A percentile compares a stretch with the other conserved stretches of the same genome.
Evolutionary conservation across 495 filamentous ascomycete genomes (phyloP).

Genomic region (Amniculicola lignicola): DNA sequence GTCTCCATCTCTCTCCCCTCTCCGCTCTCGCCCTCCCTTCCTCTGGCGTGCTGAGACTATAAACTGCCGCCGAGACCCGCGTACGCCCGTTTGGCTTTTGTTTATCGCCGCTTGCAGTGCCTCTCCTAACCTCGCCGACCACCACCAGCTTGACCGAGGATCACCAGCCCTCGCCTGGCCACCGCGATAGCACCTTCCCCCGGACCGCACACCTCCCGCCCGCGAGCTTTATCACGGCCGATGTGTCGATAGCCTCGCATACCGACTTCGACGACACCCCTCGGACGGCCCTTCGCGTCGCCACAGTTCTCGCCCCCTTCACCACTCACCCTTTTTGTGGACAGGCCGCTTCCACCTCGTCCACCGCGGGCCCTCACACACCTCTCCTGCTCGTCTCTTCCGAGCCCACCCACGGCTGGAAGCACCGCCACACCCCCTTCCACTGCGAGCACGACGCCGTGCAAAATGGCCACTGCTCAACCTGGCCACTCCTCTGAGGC

Average conservation of each 20-base stretch:
- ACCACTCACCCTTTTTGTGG: too few relatives aligned
- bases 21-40: not conserved
- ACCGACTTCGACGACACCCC: too few relatives aligned
- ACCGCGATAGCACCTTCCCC: too few relatives aligned
- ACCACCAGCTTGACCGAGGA: conserved; percentile 22
- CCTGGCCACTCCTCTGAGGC: conserved; percentile 8
- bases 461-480: conserved; percentile 19
- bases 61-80: not conserved
- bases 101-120: not conserved
- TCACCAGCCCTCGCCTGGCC: conserved; percentile 13
- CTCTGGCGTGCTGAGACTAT: conserved; percentile 13
- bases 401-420: too few relatives aligned
- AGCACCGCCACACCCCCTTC: too few relatives aligned
- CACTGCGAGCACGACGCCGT: not conserved
- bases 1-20: conserved; percentile 5
- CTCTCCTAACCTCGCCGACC: conserved; percentile 28
- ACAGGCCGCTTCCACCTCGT: too few relatives aligned
- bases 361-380: too few relatives aligned
- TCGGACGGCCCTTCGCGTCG: too few relatives aligned
- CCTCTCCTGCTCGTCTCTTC: too few relatives aligned
- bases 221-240: not conserved
- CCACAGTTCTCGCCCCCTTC: too few relatives aligned
- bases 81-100: not conserved
- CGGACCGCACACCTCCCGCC: not conserved
- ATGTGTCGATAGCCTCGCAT: not conserved